Evolutionary conservation across 345 rosid genomes (phyloP).

Genomic region (Populus nigra): DNA sequence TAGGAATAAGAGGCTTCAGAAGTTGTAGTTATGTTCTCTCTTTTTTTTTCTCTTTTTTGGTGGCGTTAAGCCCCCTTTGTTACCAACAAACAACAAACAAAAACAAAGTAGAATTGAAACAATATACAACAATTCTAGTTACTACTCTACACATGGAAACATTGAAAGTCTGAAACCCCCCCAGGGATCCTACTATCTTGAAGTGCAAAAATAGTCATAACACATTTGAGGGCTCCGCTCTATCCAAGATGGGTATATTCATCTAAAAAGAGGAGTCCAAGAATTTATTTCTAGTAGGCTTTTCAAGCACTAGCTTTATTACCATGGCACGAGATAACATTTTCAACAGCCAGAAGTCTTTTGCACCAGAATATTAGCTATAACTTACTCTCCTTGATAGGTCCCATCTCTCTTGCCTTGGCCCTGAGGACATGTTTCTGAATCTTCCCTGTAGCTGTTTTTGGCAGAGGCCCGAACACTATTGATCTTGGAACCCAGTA

Average conservation of each 20-base stretch:
- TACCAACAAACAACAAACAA: no score
- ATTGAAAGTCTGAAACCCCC: no score
- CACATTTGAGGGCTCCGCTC: neutral
- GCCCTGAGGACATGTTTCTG: constrained; percentile 78
- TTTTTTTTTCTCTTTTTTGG: no score
- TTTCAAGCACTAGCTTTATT: neutral
- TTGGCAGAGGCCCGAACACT: constrained; percentile 77
- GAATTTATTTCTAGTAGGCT: neutral
- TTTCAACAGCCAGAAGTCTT: neutral
- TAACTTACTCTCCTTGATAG: constrained; percentile 57
- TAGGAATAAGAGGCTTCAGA: no score
- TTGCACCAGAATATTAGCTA: constrained; percentile 11
- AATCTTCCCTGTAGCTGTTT: constrained; percentile 90
- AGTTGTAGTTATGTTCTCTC: no score
- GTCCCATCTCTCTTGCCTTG: constrained; percentile 76
- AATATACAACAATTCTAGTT: no score
- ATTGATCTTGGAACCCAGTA: constrained; percentile 89
- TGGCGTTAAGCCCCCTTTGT: no score
- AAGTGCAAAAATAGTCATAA: neutral
- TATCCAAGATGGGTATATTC: neutral
- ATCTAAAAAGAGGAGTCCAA: neutral
- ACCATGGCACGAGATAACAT: neutral
- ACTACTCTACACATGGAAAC: no score
- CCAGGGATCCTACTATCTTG: neutral
- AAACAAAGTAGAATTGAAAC: neutral